Conservation (phyloP, 1,139 yeast genomes). For the Saccharomyces hybrid region DNA sequence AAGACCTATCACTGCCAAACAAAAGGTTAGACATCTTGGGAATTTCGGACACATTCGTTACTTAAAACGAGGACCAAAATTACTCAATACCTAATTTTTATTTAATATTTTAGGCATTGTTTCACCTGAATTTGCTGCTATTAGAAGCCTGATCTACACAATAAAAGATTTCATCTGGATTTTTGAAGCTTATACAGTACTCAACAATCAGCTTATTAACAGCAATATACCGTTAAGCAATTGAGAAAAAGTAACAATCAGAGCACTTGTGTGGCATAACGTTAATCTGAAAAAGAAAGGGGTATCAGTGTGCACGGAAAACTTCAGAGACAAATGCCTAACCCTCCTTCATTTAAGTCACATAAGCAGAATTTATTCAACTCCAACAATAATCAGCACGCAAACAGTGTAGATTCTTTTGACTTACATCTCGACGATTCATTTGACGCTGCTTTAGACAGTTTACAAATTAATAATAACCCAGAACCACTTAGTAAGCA, state of each 20-base stretch:
- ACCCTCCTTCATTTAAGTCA: conserved; percentile 1
- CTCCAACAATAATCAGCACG: conserved; percentile 2
- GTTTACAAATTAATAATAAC: conserved; percentile 26
- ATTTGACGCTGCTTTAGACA: conserved; percentile 35
- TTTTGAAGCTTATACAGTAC: background rate
- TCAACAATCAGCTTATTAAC: background rate
- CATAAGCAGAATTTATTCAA: background rate
- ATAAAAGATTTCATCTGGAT: background rate
- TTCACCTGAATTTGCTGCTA: background rate
- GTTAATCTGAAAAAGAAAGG: background rate
- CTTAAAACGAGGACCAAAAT: background rate
- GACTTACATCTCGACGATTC: conserved; percentile 35
- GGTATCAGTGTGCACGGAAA: background rate
- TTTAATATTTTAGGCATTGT: background rate
- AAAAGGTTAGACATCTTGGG: background rate
- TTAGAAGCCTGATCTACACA: background rate
- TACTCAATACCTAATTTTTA: background rate
- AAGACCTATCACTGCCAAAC: background rate
- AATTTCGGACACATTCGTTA: background rate
- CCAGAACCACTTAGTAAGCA: conserved; percentile 7
- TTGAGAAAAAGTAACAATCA: background rate
- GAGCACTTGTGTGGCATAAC: background rate
- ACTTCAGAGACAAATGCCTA: background rate
- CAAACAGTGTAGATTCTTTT: conserved; percentile 31
- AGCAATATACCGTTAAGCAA: background rate